These are phyloP conservation scores for Cladorrhinum samala DNA, from an alignment of 495 filamentous ascomycete genomes.

Conservation along the genomic window DNA sequence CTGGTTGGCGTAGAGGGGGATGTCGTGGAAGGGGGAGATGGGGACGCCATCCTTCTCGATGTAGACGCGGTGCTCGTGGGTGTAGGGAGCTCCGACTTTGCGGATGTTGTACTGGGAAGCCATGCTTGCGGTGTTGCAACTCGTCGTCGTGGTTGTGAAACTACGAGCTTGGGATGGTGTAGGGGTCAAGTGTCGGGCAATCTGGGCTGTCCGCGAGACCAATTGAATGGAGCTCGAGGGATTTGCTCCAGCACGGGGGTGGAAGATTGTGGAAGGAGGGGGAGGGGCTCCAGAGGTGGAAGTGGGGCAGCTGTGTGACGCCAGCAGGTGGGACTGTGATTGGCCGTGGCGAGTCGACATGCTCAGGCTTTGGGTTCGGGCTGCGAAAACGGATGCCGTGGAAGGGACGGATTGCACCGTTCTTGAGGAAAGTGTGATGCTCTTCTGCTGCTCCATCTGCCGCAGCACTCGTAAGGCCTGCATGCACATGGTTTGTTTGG, in stretches of 20 bases:
- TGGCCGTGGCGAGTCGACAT: slow-evolving; percentile 21
- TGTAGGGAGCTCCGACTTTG: slow-evolving; percentile 85
- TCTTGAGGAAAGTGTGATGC: slow-evolving; percentile 7
- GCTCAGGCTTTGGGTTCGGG: not conserved
- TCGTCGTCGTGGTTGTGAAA: too few relatives aligned
- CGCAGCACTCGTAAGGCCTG: slow-evolving; percentile 16
- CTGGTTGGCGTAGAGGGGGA: slow-evolving; percentile 92
- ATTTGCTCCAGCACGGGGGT: slow-evolving; percentile 14
- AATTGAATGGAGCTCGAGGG: slow-evolving; percentile 28
- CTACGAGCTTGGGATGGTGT: slow-evolving; percentile 26
- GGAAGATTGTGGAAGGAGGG: slow-evolving; percentile 29
- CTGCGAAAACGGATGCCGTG: not conserved
- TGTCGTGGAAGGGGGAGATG: slow-evolving; percentile 95
- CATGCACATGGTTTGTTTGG: slow-evolving; percentile 14
- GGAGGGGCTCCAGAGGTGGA: slow-evolving; percentile 30
- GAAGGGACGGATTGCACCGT: slow-evolving; percentile 1
- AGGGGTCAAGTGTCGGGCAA: slow-evolving; percentile 51
- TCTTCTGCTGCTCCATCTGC: too few relatives aligned
- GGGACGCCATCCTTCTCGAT: slow-evolving; percentile 95
- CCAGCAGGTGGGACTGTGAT: slow-evolving; percentile 27
- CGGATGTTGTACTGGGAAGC: slow-evolving; percentile 59
- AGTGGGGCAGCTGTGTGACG: slow-evolving; percentile 24
- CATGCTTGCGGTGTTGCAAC: slow-evolving; percentile 37
- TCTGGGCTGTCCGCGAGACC: slow-evolving; percentile 44
- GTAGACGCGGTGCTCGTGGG: slow-evolving; percentile 94